Conservation (phyloP, 371 early-diverging fungal genomes). For the Mortierella sp. region DNA sequence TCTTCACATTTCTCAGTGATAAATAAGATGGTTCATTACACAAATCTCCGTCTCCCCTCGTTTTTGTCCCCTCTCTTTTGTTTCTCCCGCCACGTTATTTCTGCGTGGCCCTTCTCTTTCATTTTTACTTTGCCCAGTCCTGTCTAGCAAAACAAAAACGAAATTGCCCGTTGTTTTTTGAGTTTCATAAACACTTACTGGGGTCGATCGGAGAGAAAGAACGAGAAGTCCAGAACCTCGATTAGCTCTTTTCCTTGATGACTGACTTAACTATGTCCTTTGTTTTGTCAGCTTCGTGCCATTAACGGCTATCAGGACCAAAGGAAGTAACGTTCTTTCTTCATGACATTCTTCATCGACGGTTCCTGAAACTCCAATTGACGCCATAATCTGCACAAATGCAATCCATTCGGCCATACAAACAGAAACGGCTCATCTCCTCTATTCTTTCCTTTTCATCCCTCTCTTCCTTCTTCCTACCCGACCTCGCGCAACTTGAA, state of each 20-base stretch:
- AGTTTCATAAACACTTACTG: not conserved
- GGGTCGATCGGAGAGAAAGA: not conserved
- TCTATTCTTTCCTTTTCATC: not conserved
- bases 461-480: not conserved
- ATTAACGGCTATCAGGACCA: not conserved
- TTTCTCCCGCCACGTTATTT: not conserved
- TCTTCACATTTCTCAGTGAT: not conserved
- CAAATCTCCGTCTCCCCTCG: not conserved
- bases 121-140: not conserved
- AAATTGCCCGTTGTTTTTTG: slow-evolving; percentile 2
- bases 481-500: not conserved
- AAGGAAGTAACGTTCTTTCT: not conserved
- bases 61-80: not conserved
- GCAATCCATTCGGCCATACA: not conserved
- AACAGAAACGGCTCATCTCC: not conserved
- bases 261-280: not conserved
- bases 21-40: not conserved
- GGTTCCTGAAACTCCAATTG: not conserved
- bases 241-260: not conserved
- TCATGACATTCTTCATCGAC: not conserved
- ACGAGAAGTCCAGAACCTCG: not conserved
- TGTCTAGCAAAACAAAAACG: not conserved
- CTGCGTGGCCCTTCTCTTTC: too few species aligned
- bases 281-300: not conserved
- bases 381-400: not conserved